Percentiles rank a stretch among this genome's conserved stretches.
Conservation (phyloP, 805 yeast species). For the Cyberlindnera euphorbiiphila region DNA sequence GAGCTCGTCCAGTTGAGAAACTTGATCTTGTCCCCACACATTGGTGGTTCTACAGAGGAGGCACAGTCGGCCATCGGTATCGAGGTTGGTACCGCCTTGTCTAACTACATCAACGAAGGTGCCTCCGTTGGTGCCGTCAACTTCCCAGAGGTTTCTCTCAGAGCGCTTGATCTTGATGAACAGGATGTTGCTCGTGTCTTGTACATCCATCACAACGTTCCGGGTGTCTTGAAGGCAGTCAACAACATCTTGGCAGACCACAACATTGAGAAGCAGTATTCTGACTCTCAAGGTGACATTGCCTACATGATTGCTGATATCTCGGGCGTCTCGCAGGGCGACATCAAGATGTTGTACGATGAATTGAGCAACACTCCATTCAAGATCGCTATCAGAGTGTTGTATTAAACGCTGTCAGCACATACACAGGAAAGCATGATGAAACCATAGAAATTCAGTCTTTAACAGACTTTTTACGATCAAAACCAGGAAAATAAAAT, state of each 20-base stretch:
- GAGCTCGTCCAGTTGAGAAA: constrained; percentile 82
- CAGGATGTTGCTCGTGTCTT: constrained; percentile 87
- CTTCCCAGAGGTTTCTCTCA: constrained; percentile 96
- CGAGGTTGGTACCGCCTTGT: constrained; percentile 83
- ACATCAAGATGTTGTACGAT: constrained; percentile 79
- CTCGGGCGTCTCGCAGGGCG: constrained; percentile 74
- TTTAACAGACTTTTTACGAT: constrained; percentile 16
- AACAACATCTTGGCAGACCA: constrained; percentile 91
- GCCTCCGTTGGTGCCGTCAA: constrained; percentile 91
- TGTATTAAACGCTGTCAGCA: constrained; percentile 73
- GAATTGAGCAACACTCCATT: constrained; percentile 85
- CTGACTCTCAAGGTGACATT: constrained; percentile 94
- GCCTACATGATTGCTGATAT: constrained; percentile 99
- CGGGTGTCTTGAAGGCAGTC: constrained; percentile 97
- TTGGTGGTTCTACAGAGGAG: constrained; percentile 99
- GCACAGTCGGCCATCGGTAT: constrained; percentile 97
- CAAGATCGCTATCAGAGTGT: constrained; percentile 85
- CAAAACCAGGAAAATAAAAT: not conserved
- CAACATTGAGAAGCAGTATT: constrained; percentile 96
- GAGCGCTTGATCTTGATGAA: constrained; percentile 84
- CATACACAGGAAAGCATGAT: too few species aligned
- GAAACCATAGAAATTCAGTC: constrained; percentile 6
- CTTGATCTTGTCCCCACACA: constrained; percentile 92
- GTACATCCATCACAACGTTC: constrained; percentile 96
- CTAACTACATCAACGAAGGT: constrained; percentile 95